phyloP scores from a whole-genome alignment of 2,329 filamentous ascomycete genomes.

The Calonectria pseudoturangicola region DNA sequence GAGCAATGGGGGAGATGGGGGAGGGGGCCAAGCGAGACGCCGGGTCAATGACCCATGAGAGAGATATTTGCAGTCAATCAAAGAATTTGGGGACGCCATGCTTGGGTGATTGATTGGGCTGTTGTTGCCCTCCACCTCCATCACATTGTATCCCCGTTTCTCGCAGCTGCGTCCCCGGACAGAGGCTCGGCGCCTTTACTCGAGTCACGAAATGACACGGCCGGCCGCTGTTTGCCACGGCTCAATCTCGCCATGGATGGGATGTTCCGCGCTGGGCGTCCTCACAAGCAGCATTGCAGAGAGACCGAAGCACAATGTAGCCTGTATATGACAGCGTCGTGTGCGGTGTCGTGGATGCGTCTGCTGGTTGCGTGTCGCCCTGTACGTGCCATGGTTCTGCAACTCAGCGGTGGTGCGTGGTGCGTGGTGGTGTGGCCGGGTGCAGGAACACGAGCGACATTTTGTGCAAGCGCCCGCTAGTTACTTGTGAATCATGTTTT shows the following conservation, averaged over 20 bases:
- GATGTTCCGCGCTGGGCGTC: not conserved
- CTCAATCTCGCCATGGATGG: not conserved
- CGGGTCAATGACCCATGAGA: conserved; percentile 6
- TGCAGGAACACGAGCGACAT: conserved; percentile 20
- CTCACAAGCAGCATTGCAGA: not conserved
- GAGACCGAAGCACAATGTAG: not conserved
- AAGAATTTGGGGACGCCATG: conserved; percentile 5
- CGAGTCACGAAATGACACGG: conserved; percentile 26
- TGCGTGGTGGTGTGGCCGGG: conserved; percentile 24
- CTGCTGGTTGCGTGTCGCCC: conserved; percentile 13
- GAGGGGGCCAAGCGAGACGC: conserved; percentile 15
- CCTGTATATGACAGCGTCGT: not conserved
- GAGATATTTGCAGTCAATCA: conserved; percentile 24
- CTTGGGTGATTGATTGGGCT: conserved; percentile 5
- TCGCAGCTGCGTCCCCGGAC: conserved; percentile 3
- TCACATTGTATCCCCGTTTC: not conserved
- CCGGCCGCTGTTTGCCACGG: conserved; percentile 4
- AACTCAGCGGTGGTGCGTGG: not conserved
- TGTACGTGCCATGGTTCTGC: conserved; percentile 5
- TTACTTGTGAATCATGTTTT: conserved; percentile 19
- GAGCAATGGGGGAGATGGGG: conserved; percentile 18
- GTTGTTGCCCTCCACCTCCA: not conserved
- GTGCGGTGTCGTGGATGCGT: not conserved
- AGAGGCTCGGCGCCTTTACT: conserved; percentile 21
- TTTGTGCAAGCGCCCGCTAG: conserved; percentile 11